Base-by-base conservation (phyloP, 1,139 yeast genomes). In the Hyphopichia burtonii region DNA sequence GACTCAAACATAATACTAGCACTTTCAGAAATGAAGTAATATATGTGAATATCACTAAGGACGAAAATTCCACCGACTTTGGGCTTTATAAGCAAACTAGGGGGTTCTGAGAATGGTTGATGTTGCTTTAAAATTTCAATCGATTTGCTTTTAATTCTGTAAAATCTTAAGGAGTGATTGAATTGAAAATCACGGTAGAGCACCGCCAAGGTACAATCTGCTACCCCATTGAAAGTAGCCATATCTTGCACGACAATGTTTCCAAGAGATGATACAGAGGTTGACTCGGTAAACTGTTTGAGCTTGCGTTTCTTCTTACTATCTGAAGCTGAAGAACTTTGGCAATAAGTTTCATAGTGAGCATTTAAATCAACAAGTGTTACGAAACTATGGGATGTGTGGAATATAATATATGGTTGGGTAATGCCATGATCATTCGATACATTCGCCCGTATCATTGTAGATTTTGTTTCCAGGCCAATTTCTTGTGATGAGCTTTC, bases 171-270 rank as follows among this genome's bases (percentile, higher is more conserved):
- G 3, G 69, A 64, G 41, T 56, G 63, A 34, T 58, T 55, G 45
- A 61, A 66, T 37, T 65, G 63, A 36, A 62, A 61, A 41, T 70
- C 76, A 28, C 75, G 54, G 46, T 68, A 70, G 14, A 70, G 47
- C 1, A 70, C 48, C 0, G 71, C 71, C 11, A 71, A 25, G 4
- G 17, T 28, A 9, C 44, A 41, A 18, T 36, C 34, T 9, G 35
- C 8, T 14, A 28, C 34, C 2, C 38, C 37, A 1, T 40, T 31
- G 10, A 55, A 38, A 4, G 50, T 36, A 1, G 52, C 54, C 41
- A 68, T 50, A 42, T 60, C 61, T 39, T 56, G 54, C 0, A 69
- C 56, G 11, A 56, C 58, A 11, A 68, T 49, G 15, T 58, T 58
- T 1, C 76, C 76, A 6, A 68, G 25, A 10, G 31, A 12, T 8